Percentiles rank a stretch among this genome's conserved stretches.
Evolutionary conservation across 139 green algal genomes (phyloP).

Genomic region (Micromonas commoda): DNA sequence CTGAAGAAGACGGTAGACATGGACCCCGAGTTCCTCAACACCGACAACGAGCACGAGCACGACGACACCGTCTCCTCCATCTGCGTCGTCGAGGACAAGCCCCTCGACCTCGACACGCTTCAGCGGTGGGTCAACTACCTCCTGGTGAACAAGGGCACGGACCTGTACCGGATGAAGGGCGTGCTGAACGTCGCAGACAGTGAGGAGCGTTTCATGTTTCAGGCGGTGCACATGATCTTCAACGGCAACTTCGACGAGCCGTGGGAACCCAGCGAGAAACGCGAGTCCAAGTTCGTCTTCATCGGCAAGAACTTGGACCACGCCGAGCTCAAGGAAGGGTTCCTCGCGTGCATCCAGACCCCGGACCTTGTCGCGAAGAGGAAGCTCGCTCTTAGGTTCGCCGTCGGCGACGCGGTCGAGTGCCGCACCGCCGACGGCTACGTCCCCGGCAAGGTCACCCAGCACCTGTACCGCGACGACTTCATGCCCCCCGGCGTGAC

Average conservation of each 20-base stretch:
- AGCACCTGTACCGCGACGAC: conserved; percentile 13
- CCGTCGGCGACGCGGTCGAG: conserved; percentile 29
- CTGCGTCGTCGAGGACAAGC: conserved; percentile 45
- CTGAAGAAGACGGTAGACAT: conserved; percentile 51
- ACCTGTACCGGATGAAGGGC: conserved; percentile 73
- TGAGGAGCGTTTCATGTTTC: conserved; percentile 72
- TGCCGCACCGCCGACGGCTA: conserved; percentile 20
- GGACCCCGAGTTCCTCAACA: conserved; percentile 56
- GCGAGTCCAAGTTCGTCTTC: conserved; percentile 73
- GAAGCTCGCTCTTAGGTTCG: conserved; percentile 21
- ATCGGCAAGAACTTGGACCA: conserved; percentile 83
- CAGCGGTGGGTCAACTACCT: conserved; percentile 64
- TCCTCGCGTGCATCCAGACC: conserved; percentile 61
- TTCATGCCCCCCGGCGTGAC: conserved; percentile 14
- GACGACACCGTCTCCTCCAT: conserved; percentile 56
- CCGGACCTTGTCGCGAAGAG: conserved; percentile 20
- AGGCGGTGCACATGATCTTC: conserved; percentile 81
- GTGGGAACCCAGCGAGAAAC: conserved; percentile 49
- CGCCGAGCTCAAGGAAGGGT: conserved; percentile 60
- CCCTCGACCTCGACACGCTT: conserved; percentile 55
- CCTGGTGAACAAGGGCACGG: conserved; percentile 52
- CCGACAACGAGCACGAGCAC: conserved; percentile 55
- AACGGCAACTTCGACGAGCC: conserved; percentile 55
- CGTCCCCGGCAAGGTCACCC: conserved; percentile 5
- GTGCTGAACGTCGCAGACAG: conserved; percentile 62